Percentiles rank a stretch among this genome's conserved stretches.
These are phyloP conservation scores for Tetrahymena borealis DNA, from an alignment of 73 alveolate genomes.

Conservation along the genomic window DNA sequence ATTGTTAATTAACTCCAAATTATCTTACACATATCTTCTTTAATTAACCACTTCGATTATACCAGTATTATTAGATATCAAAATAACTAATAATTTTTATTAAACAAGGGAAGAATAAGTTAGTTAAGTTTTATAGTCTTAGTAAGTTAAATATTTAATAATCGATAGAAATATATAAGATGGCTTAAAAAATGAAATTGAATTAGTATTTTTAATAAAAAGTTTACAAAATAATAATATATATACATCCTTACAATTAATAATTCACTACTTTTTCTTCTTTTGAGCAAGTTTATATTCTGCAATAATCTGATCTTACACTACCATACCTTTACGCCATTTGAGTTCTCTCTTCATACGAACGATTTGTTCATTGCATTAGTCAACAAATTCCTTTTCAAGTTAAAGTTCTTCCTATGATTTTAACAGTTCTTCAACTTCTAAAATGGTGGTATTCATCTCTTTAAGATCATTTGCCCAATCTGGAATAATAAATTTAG, in stretches of 20 bases:
- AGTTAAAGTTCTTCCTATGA: neutral
- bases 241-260: too few relatives aligned
- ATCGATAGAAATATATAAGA: too few relatives aligned
- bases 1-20: too few relatives aligned
- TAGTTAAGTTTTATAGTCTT: too few relatives aligned
- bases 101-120: too few relatives aligned
- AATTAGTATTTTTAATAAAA: neutral
- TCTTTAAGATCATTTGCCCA: slow-evolving; percentile 85
- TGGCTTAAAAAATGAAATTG: too few relatives aligned
- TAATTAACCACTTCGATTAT: too few relatives aligned
- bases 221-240: neutral
- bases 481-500: slow-evolving; percentile 84
- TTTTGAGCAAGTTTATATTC: neutral
- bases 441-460: slow-evolving; percentile 19
- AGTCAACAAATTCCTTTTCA: neutral
- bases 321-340: slow-evolving; percentile 1
- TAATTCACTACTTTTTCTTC: neutral
- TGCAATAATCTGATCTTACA: neutral
- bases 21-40: too few relatives aligned
- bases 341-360: neutral
- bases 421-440: neutral
- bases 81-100: too few relatives aligned
- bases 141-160: too few relatives aligned
- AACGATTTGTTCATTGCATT: neutral
- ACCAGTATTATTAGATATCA: too few relatives aligned